A percentile compares a stretch with the other conserved stretches of the same genome.
Conservation (phyloP, 2,329 filamentous ascomycete species). For the Ilyonectria robusta region DNA sequence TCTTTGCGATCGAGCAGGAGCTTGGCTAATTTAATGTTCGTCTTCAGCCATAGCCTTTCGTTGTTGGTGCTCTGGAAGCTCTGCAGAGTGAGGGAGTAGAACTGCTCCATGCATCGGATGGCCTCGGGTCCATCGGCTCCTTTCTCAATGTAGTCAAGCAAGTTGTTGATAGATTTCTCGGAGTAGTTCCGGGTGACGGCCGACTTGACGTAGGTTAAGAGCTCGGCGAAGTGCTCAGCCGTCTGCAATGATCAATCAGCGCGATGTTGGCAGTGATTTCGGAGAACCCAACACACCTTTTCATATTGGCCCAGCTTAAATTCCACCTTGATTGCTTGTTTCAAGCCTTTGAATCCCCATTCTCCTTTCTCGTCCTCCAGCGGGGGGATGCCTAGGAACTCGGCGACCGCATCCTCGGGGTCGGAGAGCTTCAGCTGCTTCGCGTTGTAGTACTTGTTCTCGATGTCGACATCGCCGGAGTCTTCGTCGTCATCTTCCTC, state of each 20-base stretch:
- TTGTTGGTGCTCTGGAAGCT: slow-evolving; percentile 99
- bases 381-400: slow-evolving; percentile 90
- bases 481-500: slow-evolving; percentile 93
- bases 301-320: slow-evolving; percentile 93
- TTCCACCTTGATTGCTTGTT: slow-evolving; percentile 98
- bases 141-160: slow-evolving; percentile 98
- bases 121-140: slow-evolving; percentile 78
- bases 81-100: slow-evolving; percentile 93
- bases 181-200: slow-evolving; percentile 98
- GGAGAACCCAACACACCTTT: slow-evolving; percentile 67
- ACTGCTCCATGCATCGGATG: slow-evolving; percentile 88
- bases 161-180: slow-evolving; percentile 99
- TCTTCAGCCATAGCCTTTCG: slow-evolving; percentile 97
- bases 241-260: slow-evolving; percentile 77
- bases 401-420: slow-evolving; percentile 88
- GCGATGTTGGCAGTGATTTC: neutral
- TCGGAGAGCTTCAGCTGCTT: slow-evolving; percentile 94
- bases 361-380: slow-evolving; percentile 94
- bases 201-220: slow-evolving; percentile 96
- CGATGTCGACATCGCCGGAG: slow-evolving; percentile 90
- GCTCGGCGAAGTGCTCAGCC: slow-evolving; percentile 91
- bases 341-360: slow-evolving; percentile 98
- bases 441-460: slow-evolving; percentile 99
- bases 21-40: slow-evolving; percentile 95
- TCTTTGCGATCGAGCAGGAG: slow-evolving; percentile 93